phyloP scores from a whole-genome alignment of 305 asterid species.

The Fraxinus albicans region DNA sequence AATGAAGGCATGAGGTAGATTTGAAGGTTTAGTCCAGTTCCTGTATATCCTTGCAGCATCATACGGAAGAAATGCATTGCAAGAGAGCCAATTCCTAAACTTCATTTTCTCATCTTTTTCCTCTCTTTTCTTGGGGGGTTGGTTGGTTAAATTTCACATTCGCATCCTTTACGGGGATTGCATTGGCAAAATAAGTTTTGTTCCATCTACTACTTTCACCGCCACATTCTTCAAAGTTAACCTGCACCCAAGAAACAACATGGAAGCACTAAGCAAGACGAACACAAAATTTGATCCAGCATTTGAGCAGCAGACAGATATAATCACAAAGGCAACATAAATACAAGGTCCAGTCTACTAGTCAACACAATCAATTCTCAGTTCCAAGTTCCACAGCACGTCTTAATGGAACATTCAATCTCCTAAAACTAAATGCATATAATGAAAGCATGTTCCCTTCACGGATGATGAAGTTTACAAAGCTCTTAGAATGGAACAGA shows the following conservation, averaged over 20 bases:
- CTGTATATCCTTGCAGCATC: not conserved
- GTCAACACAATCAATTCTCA: not conserved
- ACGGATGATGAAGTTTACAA: too few species aligned
- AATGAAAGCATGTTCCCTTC: not conserved
- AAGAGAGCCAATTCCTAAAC: not conserved
- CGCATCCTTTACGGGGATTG: not conserved
- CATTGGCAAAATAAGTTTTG: not conserved
- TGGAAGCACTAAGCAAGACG: not conserved
- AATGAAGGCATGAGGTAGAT: not conserved
- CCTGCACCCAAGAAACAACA: slow-evolving; percentile 20
- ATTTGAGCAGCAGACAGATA: not conserved
- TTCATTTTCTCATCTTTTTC: not conserved
- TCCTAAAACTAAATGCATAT: not conserved
- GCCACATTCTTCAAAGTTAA: slow-evolving; percentile 15
- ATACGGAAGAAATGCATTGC: not conserved
- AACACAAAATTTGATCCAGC: not conserved
- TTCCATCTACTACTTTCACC: not conserved
- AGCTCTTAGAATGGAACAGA: too few species aligned
- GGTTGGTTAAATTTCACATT: slow-evolving; percentile 3
- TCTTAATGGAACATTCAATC: not conserved
- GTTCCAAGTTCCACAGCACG: not conserved
- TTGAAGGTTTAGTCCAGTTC: not conserved
- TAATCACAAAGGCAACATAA: not conserved
- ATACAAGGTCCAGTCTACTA: not conserved
- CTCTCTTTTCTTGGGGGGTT: not conserved